phyloP scores from a whole-genome alignment of 2,329 filamentous ascomycete species.

The Scedosporium aurantiacum region DNA sequence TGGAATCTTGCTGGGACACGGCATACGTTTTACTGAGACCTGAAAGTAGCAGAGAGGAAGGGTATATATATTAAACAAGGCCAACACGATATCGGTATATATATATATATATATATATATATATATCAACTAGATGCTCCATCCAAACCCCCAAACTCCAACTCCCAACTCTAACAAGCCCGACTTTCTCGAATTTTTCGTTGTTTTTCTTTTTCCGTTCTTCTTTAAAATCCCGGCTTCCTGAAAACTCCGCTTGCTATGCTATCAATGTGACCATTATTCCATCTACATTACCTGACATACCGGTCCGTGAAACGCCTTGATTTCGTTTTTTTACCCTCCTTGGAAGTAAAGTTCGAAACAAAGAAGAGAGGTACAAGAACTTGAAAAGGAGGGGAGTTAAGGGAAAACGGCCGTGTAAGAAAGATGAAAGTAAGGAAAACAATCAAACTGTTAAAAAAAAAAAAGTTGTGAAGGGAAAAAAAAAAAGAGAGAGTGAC shows the following conservation, averaged over 20 bases:
- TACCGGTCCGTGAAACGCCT: background rate
- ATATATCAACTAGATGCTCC: slow-evolving; percentile 2
- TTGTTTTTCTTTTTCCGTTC: slow-evolving; percentile 5
- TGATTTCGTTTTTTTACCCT: background rate
- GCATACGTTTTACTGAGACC: background rate
- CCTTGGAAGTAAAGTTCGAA: background rate
- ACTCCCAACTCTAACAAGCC: background rate
- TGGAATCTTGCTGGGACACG: no score
- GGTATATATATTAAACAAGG: background rate
- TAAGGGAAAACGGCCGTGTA: background rate
- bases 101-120: slow-evolving; percentile 4
- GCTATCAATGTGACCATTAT: background rate
- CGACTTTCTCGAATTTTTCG: background rate
- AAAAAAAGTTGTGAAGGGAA: background rate
- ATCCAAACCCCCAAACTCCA: background rate
- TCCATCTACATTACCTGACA: background rate
- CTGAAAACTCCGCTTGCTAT: background rate
- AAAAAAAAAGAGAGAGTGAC: background rate
- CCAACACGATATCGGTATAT: background rate
- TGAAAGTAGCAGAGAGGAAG: background rate
- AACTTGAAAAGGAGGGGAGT: background rate
- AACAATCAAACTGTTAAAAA: background rate
- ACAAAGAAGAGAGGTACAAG: background rate
- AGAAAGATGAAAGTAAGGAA: background rate
- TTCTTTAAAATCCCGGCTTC: background rate